Conservation (phyloP, 169 alveolate species). For the Eimeria necatrix region DNA sequence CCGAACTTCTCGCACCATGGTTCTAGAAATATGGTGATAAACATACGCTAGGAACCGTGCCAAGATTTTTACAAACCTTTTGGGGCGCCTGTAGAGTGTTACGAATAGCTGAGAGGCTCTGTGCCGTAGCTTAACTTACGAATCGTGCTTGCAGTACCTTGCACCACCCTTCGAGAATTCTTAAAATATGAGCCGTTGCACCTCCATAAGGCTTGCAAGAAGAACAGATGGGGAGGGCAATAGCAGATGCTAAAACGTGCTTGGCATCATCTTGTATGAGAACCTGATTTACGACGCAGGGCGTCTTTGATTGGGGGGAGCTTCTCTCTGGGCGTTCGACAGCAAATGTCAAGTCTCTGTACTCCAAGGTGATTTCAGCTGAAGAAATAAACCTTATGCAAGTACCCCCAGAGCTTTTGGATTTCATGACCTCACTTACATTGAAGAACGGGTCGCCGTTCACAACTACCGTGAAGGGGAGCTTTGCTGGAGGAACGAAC, state of each 20-base stretch:
- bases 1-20: too few species aligned
- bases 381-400: constrained; percentile 39
- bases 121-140: too few species aligned
- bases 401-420: constrained; percentile 69
- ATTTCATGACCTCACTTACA: constrained; percentile 2
- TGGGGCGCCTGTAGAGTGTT: not conserved
- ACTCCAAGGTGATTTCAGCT: constrained; percentile 8
- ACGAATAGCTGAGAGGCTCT: not conserved
- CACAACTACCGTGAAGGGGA: constrained; percentile 59
- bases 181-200: too few species aligned
- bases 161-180: too few species aligned
- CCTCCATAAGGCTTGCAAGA: too few species aligned
- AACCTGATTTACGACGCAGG: constrained; percentile 74
- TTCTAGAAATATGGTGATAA: too few species aligned
- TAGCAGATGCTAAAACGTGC: too few species aligned
- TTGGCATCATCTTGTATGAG: not conserved
- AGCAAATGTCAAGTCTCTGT: constrained; percentile 81
- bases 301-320: constrained; percentile 96
- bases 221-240: too few species aligned
- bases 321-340: constrained; percentile 93
- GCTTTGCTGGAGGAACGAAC: constrained; percentile 34
- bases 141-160: too few species aligned
- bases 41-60: not conserved
- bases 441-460: constrained; percentile 66
- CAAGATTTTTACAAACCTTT: not conserved